Base-by-base conservation (phyloP, 2,329 filamentous ascomycete species). In the Penicillium hesseltinei region DNA sequence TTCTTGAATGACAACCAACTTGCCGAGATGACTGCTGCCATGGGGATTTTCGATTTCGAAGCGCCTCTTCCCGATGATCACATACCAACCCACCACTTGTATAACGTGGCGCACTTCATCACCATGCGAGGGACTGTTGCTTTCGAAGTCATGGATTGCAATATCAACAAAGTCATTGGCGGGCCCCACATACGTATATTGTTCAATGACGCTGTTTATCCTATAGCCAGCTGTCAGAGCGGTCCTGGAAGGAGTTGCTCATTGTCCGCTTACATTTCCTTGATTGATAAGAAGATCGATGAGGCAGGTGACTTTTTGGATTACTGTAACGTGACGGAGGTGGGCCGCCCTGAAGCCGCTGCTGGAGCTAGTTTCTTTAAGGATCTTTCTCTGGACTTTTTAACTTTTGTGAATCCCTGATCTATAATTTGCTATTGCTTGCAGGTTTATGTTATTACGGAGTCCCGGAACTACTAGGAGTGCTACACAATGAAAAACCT, bases 1-100 rank as follows among this genome's bases (percentile, higher is more conserved):
- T 89, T 89, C 68, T 74, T 85, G 38, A 88, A 89, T 58, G 86
- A 89, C 63, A 85, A 86, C 4, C 86, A 89, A 65, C 78, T 88
- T 40, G 84, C 81, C 48, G 81, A 89, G 70, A 74, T 88, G 7
- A 80, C 83, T 0, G 80, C 83, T 1, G 80, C 81, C 6, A 80
- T 82, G 17, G 87, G 86, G 1, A 79, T 88, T 1, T 88, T 86
- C 62, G 85, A 88, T 59, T 73, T 77, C 9, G 79, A 88, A 63
- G 64, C 71, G 3, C 68, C 76, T 2, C 77, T 88, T 0, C 76
- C 82, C 0, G 73, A 76, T 2, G 78, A 77, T 3, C 69, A 72
- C 31, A 80, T 82, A 31, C 75, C 81, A 13, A 70, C 76, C 11
- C 65, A 78, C 42, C 76, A 83, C 38, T 75, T 82, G 9, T 88